These are phyloP conservation scores for Cenchrus americanus DNA, from an alignment of 176 grass and related monocot species.

Conservation along the genomic window DNA sequence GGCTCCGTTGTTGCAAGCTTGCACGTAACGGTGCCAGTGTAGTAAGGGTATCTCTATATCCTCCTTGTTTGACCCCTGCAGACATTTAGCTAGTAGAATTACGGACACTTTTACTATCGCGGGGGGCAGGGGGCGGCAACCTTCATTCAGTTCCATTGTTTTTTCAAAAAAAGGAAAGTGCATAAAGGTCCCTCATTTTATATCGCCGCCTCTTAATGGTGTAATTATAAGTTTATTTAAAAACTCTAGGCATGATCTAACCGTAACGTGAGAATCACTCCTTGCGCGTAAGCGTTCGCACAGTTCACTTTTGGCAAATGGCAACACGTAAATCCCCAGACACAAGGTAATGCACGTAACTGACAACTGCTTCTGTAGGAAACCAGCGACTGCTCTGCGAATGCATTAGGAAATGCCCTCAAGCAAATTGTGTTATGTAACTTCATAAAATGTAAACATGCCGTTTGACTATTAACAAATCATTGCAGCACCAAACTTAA, in stretches of 20 bases:
- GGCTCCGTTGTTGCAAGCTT: slow-evolving; percentile 16
- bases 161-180: neutral
- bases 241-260: neutral
- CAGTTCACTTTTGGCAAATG: neutral
- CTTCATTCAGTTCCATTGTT: neutral
- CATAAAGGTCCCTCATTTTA: neutral
- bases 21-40: slow-evolving; percentile 2
- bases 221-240: neutral
- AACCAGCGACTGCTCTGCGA: neutral
- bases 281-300: neutral
- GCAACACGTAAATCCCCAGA: neutral
- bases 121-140: neutral
- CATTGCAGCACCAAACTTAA: no score
- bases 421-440: neutral
- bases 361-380: neutral
- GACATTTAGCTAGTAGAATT: neutral
- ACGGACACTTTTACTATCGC: neutral
- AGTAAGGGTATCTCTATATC: neutral
- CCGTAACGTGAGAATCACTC: slow-evolving; percentile 17
- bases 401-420: neutral
- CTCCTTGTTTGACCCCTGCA: neutral
- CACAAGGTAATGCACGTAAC: neutral
- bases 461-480: no score
- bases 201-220: neutral
- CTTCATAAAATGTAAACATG: neutral